phyloP scores from a whole-genome alignment of 495 filamentous ascomycete genomes.

The Acidiella bohemica region DNA sequence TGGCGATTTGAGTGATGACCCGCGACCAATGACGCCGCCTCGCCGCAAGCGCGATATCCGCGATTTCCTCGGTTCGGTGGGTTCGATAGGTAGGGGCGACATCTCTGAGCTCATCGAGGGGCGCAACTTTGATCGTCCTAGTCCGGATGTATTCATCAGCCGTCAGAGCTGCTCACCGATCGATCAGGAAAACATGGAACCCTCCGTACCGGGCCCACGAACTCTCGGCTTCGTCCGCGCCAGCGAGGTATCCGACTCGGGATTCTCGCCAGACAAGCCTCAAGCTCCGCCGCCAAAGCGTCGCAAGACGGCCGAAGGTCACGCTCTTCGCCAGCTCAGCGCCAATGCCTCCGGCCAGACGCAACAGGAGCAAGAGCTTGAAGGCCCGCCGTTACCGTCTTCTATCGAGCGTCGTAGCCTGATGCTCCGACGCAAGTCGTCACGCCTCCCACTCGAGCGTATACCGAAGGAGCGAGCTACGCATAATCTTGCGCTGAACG shows the following conservation, averaged over 20 bases:
- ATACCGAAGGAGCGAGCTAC: constrained; percentile 15
- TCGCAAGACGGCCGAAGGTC: constrained; percentile 1
- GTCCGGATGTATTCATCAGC: neutral
- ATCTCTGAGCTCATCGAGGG: neutral
- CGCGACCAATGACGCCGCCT: constrained; percentile 10
- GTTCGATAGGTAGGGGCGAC: neutral
- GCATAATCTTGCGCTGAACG: constrained; percentile 13
- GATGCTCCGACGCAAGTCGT: too few species aligned
- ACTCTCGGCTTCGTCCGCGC: constrained; percentile 11
- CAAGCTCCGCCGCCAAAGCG: constrained; percentile 1
- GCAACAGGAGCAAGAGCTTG: too few species aligned
- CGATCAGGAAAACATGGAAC: constrained; percentile 4
- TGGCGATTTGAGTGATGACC: constrained; percentile 12
- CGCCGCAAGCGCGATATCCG: constrained; percentile 24
- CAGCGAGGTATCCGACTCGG: too few species aligned
- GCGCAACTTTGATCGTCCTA: neutral
- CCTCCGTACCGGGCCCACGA: neutral
- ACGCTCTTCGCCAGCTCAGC: constrained; percentile 8
- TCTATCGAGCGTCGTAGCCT: too few species aligned
- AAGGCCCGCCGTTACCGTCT: too few species aligned
- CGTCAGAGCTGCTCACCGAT: too few species aligned
- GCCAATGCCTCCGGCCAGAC: neutral
- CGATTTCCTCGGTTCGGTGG: constrained; percentile 16
- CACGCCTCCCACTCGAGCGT: constrained; percentile 22
- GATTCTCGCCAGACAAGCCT: neutral